Evolutionary conservation across 371 early-diverging fungal genomes (phyloP).

Genomic region (Actinomucor elegans): DNA sequence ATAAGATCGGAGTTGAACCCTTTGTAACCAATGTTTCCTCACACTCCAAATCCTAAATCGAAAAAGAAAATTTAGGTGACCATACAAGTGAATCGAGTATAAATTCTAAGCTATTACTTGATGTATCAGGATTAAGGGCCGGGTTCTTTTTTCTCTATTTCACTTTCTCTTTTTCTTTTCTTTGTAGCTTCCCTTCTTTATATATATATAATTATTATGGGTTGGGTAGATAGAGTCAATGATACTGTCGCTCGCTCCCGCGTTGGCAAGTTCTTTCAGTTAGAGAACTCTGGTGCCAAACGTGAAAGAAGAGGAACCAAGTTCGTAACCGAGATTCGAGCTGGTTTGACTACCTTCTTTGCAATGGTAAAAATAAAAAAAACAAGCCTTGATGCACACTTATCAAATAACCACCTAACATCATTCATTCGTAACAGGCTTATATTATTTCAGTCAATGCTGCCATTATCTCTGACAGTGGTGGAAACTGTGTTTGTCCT

Average conservation of each 20-base stretch:
- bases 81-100: too few species aligned
- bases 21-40: slow-evolving; percentile 1
- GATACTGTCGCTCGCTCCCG: slow-evolving; percentile 49
- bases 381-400: too few species aligned
- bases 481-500: slow-evolving; percentile 73
- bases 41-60: neutral
- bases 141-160: neutral
- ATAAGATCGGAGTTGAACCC: neutral
- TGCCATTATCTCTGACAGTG: slow-evolving; percentile 74
- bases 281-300: slow-evolving; percentile 60
- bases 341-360: slow-evolving; percentile 56
- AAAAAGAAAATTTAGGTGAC: too few species aligned
- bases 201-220: slow-evolving; percentile 11
- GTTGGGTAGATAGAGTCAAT: slow-evolving; percentile 49
- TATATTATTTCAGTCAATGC: slow-evolving; percentile 64
- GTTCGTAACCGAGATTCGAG: slow-evolving; percentile 70
- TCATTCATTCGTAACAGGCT: slow-evolving; percentile 10
- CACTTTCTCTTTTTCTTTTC: neutral
- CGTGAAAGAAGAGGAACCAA: slow-evolving; percentile 56
- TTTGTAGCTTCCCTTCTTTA: neutral
- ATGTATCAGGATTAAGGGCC: too few species aligned
- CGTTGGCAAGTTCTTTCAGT: slow-evolving; percentile 64
- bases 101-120: too few species aligned
- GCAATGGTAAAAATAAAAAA: slow-evolving; percentile 38
- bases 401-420: neutral